These are phyloP conservation scores for Hura crepitans DNA, from an alignment of 441 rosid species.

Conservation along the genomic window DNA sequence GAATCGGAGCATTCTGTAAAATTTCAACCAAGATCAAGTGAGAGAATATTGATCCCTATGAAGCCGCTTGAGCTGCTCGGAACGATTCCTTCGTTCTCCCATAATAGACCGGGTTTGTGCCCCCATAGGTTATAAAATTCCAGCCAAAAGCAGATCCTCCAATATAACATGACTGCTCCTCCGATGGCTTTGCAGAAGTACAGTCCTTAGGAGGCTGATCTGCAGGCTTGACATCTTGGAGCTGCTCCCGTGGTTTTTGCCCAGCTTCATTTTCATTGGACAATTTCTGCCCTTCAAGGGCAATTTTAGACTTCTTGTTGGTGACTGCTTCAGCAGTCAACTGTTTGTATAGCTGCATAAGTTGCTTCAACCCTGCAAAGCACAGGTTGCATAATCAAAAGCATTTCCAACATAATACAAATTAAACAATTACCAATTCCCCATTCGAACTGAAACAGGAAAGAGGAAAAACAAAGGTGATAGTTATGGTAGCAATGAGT, in stretches of 20 bases:
- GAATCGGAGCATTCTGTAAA: not conserved
- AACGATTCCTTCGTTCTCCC: constrained; percentile 70
- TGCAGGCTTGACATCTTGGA: constrained; percentile 12
- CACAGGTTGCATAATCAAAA: constrained; percentile 11
- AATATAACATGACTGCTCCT: constrained; percentile 34
- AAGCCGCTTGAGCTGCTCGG: constrained; percentile 41
- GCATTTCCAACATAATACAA: not conserved
- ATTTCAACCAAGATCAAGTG: not conserved
- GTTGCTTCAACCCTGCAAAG: constrained; percentile 57
- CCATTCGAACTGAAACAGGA: too few species aligned
- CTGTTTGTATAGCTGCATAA: constrained; percentile 56
- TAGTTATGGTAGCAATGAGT: not conserved
- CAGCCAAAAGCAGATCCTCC: constrained; percentile 92
- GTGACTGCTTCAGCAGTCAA: constrained; percentile 40
- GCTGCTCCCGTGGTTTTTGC: constrained; percentile 27
- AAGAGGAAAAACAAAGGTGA: not conserved
- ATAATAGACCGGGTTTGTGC: constrained; percentile 46
- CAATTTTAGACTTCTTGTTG: constrained; percentile 26
- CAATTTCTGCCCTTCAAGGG: constrained; percentile 26
- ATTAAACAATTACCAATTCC: too few species aligned
- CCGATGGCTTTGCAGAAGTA: not conserved
- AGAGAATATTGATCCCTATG: constrained; percentile 11
- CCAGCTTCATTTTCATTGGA: constrained; percentile 33
- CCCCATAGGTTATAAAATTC: constrained; percentile 63
- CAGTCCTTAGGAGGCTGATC: not conserved